A percentile compares a stretch with the other conserved stretches of the same genome.
These are phyloP conservation scores for Pyrenula aspistea DNA, from an alignment of 495 filamentous ascomycete species.

Conservation along the genomic window DNA sequence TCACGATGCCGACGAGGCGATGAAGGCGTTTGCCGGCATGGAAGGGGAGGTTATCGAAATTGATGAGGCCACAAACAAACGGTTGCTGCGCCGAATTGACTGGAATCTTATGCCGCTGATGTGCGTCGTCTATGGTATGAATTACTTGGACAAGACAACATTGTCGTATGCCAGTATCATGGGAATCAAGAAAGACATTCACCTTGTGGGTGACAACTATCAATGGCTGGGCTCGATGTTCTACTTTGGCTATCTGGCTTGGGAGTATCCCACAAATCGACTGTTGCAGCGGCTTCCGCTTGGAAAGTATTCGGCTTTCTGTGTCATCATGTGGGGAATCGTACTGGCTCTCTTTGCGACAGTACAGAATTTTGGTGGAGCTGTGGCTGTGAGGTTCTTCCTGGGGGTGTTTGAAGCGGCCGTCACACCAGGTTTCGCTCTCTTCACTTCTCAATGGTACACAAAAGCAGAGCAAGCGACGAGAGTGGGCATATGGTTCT, in stretches of 20 bases:
- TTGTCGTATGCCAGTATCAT: slow-evolving; percentile 52
- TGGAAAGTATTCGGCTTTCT: slow-evolving; percentile 45
- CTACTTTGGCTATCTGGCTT: slow-evolving; percentile 43
- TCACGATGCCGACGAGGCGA: slow-evolving; percentile 47
- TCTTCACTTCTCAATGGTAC: slow-evolving; percentile 45
- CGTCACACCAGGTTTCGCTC: slow-evolving; percentile 51
- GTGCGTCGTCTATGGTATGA: slow-evolving; percentile 51
- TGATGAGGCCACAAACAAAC: slow-evolving; percentile 43
- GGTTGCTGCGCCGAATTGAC: slow-evolving; percentile 45
- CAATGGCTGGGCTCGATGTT: slow-evolving; percentile 47
- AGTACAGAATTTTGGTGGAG: slow-evolving; percentile 30
- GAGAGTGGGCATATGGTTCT: slow-evolving; percentile 50
- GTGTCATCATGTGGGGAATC: slow-evolving; percentile 46
- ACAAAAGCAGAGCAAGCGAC: slow-evolving; percentile 46
- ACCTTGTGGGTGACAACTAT: slow-evolving; percentile 29
- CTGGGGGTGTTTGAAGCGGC: slow-evolving; percentile 50
- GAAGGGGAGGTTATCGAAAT: slow-evolving; percentile 33
- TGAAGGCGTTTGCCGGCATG: slow-evolving; percentile 39
- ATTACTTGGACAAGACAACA: slow-evolving; percentile 55
- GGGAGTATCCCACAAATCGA: slow-evolving; percentile 51
- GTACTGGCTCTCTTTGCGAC: slow-evolving; percentile 43
- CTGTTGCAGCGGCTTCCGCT: slow-evolving; percentile 47
- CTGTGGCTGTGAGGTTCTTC: slow-evolving; percentile 46
- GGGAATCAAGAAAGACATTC: slow-evolving; percentile 41
- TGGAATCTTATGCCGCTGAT: slow-evolving; percentile 50